Evolutionary conservation across 768 basidiomycete genomes (phyloP).

Genomic region (Fomitopsis pulvina): DNA sequence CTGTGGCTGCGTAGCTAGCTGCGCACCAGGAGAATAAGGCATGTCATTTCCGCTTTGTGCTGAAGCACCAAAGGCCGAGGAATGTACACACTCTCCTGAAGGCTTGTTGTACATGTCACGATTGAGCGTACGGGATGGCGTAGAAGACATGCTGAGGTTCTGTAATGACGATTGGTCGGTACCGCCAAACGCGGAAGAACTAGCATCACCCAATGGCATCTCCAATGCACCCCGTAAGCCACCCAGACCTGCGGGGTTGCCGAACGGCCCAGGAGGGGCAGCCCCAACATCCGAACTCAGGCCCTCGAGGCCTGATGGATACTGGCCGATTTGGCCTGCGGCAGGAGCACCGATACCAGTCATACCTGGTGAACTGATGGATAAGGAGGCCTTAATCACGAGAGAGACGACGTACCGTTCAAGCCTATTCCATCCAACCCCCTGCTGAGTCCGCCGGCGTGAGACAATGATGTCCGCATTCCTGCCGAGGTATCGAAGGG

Average conservation of each 20-base stretch:
- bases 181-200: conserved; percentile 6
- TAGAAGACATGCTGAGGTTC: conserved; percentile 8
- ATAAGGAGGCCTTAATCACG: background rate
- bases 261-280: background rate
- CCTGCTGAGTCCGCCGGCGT: conserved; percentile 6
- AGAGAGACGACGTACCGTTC: conserved; percentile 14
- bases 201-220: conserved; percentile 2
- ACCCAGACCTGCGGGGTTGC: background rate
- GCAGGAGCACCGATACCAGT: background rate
- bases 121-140: conserved; percentile 12
- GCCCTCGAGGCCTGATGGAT: background rate
- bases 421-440: conserved; percentile 34
- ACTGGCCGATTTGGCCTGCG: background rate
- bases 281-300: background rate
- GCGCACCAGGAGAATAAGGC: background rate
- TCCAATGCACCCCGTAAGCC: background rate
- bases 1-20: background rate
- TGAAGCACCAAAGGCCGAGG: background rate
- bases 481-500: conserved; percentile 26
- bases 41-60: background rate
- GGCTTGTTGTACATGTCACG: conserved; percentile 16
- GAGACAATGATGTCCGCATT: background rate
- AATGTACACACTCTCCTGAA: background rate
- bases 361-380: background rate
- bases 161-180: conserved; percentile 12